A percentile compares a stretch with the other conserved stretches of the same genome.
Evolutionary conservation across 2,329 filamentous ascomycete species (phyloP).

Genomic region (Akanthomyces dipterigenus): DNA sequence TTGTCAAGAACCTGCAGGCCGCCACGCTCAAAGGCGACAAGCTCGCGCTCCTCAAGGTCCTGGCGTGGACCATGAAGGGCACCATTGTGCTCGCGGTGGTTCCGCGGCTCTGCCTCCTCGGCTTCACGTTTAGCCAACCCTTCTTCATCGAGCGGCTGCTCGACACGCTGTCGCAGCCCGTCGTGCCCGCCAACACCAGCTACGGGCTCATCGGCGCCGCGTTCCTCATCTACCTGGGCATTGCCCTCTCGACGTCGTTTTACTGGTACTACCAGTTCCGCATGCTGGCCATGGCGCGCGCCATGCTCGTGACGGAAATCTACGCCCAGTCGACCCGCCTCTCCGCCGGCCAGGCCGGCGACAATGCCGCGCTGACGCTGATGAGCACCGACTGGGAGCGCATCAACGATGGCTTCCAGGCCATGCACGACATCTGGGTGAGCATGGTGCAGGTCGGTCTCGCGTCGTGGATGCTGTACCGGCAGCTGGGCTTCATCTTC

Average conservation of each 20-base stretch:
- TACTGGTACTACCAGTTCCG: slow-evolving; percentile 34
- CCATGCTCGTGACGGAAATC: slow-evolving; percentile 25
- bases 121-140: slow-evolving; percentile 36
- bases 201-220: slow-evolving; percentile 38
- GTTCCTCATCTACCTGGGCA: slow-evolving; percentile 32
- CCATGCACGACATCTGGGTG: slow-evolving; percentile 25
- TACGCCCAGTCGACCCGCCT: slow-evolving; percentile 28
- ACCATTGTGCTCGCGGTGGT: slow-evolving; percentile 29
- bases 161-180: slow-evolving; percentile 15
- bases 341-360: slow-evolving; percentile 25
- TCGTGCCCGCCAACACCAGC: slow-evolving; percentile 20
- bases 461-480: slow-evolving; percentile 23
- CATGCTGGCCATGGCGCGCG: slow-evolving; percentile 25
- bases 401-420: slow-evolving; percentile 18
- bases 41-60: slow-evolving; percentile 24
- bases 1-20: neutral
- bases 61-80: slow-evolving; percentile 23
- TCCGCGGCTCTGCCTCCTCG: slow-evolving; percentile 31
- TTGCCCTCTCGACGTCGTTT: slow-evolving; percentile 32
- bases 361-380: slow-evolving; percentile 22
- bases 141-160: slow-evolving; percentile 35
- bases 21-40: neutral
- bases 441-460: slow-evolving; percentile 21
- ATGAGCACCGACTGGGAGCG: slow-evolving; percentile 30
- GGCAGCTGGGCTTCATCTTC: slow-evolving; percentile 22